A percentile compares a stretch with the other conserved stretches of the same genome.
phyloP scores from a whole-genome alignment of 2,329 filamentous ascomycete genomes.

The Colletotrichum phormii region DNA sequence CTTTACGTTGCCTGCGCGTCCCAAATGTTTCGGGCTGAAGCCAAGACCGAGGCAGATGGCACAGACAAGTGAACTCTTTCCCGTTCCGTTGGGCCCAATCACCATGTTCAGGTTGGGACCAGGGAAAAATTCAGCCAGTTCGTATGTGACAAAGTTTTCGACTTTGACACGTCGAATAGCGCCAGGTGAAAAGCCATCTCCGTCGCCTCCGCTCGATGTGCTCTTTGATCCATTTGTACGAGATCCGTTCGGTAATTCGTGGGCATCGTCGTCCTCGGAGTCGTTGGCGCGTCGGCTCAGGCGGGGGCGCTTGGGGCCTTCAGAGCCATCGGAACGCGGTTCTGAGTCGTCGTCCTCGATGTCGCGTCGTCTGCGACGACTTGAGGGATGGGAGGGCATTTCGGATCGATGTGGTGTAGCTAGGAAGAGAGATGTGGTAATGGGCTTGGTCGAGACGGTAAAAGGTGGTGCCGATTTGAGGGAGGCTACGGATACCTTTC shows the following conservation, averaged over 20 bases:
- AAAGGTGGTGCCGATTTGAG: not conserved
- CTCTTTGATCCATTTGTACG: slow-evolving; percentile 30
- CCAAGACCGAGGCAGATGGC: slow-evolving; percentile 95
- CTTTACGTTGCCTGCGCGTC: slow-evolving; percentile 83
- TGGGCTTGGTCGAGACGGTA: not conserved
- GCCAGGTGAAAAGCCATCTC: slow-evolving; percentile 72
- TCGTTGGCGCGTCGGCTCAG: slow-evolving; percentile 40
- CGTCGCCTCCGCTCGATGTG: slow-evolving; percentile 27
- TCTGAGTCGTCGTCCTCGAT: slow-evolving; percentile 53
- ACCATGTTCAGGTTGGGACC: slow-evolving; percentile 98
- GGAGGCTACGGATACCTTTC: not conserved
- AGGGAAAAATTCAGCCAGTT: slow-evolving; percentile 88
- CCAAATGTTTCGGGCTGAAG: slow-evolving; percentile 83
- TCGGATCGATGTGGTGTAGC: not conserved
- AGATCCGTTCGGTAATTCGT: slow-evolving; percentile 21
- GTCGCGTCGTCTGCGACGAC: slow-evolving; percentile 50
- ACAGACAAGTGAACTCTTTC: slow-evolving; percentile 97
- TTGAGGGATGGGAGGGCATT: slow-evolving; percentile 20
- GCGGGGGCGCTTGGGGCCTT: slow-evolving; percentile 51
- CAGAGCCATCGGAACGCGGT: slow-evolving; percentile 41
- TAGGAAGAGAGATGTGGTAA: not conserved
- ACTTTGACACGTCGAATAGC: slow-evolving; percentile 90
- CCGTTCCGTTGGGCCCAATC: slow-evolving; percentile 97
- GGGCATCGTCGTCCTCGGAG: slow-evolving; percentile 36
- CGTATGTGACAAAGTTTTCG: slow-evolving; percentile 94